phyloP scores from a whole-genome alignment of 148 eudicot species.

The Camellia sinensis region DNA sequence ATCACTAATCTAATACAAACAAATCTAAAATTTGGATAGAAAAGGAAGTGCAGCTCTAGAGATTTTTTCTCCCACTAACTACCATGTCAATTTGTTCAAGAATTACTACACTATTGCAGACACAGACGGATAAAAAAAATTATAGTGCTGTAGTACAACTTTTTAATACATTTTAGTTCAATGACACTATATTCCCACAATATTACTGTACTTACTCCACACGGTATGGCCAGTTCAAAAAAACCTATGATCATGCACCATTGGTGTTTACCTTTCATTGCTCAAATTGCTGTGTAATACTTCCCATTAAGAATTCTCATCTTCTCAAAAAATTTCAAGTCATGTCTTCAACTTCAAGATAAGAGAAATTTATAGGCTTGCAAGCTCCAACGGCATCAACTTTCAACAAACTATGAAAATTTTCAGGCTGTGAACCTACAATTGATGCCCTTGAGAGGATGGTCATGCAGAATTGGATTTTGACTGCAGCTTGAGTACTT shows the following conservation, averaged over 20 bases:
- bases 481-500: conserved; percentile 5
- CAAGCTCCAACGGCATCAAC: background rate
- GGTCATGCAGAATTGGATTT: conserved; percentile 13
- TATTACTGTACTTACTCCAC: background rate
- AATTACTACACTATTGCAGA: background rate
- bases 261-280: background rate
- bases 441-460: conserved; percentile 16
- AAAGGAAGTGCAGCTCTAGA: background rate
- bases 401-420: background rate
- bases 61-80: background rate
- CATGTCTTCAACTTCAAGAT: conserved; percentile 6
- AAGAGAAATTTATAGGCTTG: background rate
- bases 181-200: background rate
- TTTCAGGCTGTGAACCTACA: conserved; percentile 19
- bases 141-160: background rate
- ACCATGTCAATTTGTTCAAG: background rate
- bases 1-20: background rate
- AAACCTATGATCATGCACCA: background rate
- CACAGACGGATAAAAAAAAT: background rate
- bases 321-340: conserved; percentile 4
- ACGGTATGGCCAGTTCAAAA: background rate
- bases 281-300: background rate
- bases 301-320: background rate
- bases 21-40: background rate
- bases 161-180: background rate